A percentile compares a stretch with the other conserved stretches of the same genome.
phyloP scores from a whole-genome alignment of 805 yeast species.

The Suhomyces emberorum region DNA sequence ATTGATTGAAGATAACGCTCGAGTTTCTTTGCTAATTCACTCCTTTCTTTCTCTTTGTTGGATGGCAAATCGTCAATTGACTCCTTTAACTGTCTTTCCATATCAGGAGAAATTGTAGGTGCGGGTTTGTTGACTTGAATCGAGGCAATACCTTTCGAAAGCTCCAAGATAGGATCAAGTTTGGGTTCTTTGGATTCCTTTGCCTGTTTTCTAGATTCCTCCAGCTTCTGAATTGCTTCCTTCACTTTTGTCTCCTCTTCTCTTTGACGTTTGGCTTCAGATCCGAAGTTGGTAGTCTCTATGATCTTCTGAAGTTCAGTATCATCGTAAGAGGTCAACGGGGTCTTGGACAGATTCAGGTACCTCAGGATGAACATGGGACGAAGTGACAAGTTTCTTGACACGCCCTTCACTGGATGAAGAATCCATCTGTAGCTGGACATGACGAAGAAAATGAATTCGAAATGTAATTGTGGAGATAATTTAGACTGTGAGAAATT shows the following conservation, averaged over 20 bases:
- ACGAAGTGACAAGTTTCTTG: too few species aligned
- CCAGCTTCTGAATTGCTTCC: constrained; percentile 2
- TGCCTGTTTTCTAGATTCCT: constrained; percentile 2
- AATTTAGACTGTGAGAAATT: too few species aligned
- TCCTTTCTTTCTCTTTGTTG: constrained; percentile 39
- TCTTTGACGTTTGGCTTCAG: constrained; percentile 8
- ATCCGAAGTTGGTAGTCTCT: constrained; percentile 33
- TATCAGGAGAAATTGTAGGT: neutral
- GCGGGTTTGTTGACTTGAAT: neutral
- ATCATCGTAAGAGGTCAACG: constrained; percentile 21
- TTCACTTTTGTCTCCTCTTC: neutral
- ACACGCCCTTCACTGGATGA: too few species aligned
- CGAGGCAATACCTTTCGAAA: constrained; percentile 1
- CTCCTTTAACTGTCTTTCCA: constrained; percentile 8
- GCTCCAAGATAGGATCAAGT: neutral
- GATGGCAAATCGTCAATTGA: constrained; percentile 43
- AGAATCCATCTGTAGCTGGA: too few species aligned
- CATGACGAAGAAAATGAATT: too few species aligned
- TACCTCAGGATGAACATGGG: neutral
- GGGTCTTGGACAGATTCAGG: constrained; percentile 1
- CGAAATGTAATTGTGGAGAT: too few species aligned
- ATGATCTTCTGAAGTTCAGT: constrained; percentile 30
- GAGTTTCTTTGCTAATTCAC: constrained; percentile 36
- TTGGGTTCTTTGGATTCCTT: neutral
- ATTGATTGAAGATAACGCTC: constrained; percentile 52